Evolutionary conservation across 2,329 filamentous ascomycete species (phyloP), one percentile per base, ranked within the genome.

Genomic region (Neophaeococcomyces mojaviensis): DNA sequence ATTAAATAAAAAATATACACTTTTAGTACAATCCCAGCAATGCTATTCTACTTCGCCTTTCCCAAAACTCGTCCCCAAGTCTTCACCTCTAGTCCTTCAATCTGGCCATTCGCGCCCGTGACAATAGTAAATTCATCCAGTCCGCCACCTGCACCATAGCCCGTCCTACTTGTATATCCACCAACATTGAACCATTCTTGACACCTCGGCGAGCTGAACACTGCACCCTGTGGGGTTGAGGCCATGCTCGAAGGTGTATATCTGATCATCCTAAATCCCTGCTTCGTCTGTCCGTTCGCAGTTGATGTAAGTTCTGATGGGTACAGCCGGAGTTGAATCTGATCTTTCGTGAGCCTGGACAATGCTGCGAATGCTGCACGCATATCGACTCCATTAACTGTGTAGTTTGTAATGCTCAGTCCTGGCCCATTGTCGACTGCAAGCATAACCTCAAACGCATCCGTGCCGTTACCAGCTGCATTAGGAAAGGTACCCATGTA

Each of bases 101-200:
- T n/a, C 15, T 18, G 13, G 9, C 39, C 24, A 12, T 33, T 15
- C 4, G 22, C 26, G 10, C 28, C 39, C 28, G 32, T 26, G 12
- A 33, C 39, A 31, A 32, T 15, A 3, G 24, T 26, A 32, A 41
- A 41, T 16, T 33, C 39, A 22, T 41, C 39, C 3, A 41, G 26
- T 4, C 39, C 39, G 12, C 39, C 28, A 16, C 19, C 7, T 4
- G 26, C 15, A 4, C 39, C 39, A 19, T 32, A 41, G 6, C 12
- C 18, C 15, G 8, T 41, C 15, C 28, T 3, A 19, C 26, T 41
- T 19, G 39, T 41, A 20, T 41, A 41, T 10, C 39, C 39, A 39
- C 39, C 39, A 31, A 41, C 12, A 32, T 9, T 41, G 39, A 32
- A 41, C 39, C 39, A 41, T 19, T 41, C 39, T 15, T 41, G 39